A percentile compares a stretch with the other conserved stretches of the same genome.
These are phyloP conservation scores for Beta macrorhiza DNA, from an alignment of 179 eudicot species.

Conservation along the genomic window DNA sequence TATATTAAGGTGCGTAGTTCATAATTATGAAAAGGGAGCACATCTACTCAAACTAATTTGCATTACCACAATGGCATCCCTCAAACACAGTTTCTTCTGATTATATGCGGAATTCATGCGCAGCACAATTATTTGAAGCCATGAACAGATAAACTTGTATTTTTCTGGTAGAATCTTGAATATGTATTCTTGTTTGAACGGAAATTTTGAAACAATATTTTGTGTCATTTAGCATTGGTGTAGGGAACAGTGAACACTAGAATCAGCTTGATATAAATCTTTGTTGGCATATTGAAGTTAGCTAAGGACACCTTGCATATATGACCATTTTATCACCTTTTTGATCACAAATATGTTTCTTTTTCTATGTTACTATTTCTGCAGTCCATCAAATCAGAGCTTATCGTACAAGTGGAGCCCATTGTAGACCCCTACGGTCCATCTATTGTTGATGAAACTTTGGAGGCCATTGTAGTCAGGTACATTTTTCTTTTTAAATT, in stretches of 20 bases:
- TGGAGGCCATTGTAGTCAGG: conserved; percentile 98
- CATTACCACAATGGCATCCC: neutral
- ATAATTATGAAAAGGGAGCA: neutral
- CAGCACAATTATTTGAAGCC: neutral
- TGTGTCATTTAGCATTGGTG: neutral
- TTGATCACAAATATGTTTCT: neutral
- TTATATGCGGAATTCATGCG: neutral
- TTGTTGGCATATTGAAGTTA: neutral
- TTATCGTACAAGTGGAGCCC: conserved; percentile 72
- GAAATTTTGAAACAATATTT: neutral
- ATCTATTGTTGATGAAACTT: conserved; percentile 69
- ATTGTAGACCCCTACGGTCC: conserved; percentile 90
- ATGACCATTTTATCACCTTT: neutral
- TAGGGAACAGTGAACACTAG: too few relatives aligned
- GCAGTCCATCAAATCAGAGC: conserved; percentile 74
- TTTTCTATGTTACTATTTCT: neutral
- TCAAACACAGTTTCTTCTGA: neutral
- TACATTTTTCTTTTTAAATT: conserved; percentile 16
- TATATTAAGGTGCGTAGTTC: conserved; percentile 64
- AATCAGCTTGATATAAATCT: neutral
- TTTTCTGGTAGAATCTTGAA: neutral
- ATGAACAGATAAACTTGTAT: neutral
- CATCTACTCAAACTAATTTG: neutral
- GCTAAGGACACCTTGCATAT: neutral
- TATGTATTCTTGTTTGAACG: neutral